Conservation (phyloP, 2,329 filamentous ascomycete species). For the Epichloe sp. region DNA sequence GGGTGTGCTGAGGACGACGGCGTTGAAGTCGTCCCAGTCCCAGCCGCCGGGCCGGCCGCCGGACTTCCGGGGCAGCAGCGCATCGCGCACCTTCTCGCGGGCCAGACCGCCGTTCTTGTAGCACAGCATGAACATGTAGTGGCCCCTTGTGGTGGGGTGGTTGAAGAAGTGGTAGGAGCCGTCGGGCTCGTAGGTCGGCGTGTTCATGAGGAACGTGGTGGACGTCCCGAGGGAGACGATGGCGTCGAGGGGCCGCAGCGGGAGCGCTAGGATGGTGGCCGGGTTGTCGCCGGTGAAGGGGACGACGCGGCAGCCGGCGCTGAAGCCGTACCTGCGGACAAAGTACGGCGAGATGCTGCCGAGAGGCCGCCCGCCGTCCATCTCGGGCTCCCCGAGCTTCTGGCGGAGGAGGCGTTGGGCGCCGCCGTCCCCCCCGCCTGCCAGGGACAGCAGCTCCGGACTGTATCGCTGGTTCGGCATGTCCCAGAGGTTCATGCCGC, state of each 20-base stretch:
- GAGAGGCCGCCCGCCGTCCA: conserved; percentile 68
- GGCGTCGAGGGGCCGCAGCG: conserved; percentile 74
- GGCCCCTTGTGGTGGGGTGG: conserved; percentile 75
- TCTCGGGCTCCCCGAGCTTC: conserved; percentile 69
- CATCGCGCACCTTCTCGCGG: conserved; percentile 77
- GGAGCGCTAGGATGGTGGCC: conserved; percentile 82
- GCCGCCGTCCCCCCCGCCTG: conserved; percentile 54
- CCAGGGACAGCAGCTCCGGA: conserved; percentile 59
- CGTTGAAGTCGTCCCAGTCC: conserved; percentile 80
- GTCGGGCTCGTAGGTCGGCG: conserved; percentile 78
- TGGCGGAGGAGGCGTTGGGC: conserved; percentile 53
- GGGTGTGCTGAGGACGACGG: conserved; percentile 53
- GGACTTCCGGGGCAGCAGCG: conserved; percentile 40
- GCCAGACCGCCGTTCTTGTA: conserved; percentile 97
- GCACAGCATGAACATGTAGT: conserved; percentile 99
- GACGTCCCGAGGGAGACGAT: conserved; percentile 92
- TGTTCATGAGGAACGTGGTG: conserved; percentile 96
- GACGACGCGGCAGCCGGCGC: conserved; percentile 57
- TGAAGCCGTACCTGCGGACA: conserved; percentile 64
- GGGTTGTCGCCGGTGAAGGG: conserved; percentile 96
- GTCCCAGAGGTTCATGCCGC: conserved; percentile 95
- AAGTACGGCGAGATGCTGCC: conserved; percentile 72
- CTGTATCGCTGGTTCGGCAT: conserved; percentile 63
- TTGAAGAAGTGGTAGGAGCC: conserved; percentile 96
- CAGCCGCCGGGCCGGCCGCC: conserved; percentile 40